Conservation (phyloP, 139 green algal species). For the Micractinium conductrix region DNA sequence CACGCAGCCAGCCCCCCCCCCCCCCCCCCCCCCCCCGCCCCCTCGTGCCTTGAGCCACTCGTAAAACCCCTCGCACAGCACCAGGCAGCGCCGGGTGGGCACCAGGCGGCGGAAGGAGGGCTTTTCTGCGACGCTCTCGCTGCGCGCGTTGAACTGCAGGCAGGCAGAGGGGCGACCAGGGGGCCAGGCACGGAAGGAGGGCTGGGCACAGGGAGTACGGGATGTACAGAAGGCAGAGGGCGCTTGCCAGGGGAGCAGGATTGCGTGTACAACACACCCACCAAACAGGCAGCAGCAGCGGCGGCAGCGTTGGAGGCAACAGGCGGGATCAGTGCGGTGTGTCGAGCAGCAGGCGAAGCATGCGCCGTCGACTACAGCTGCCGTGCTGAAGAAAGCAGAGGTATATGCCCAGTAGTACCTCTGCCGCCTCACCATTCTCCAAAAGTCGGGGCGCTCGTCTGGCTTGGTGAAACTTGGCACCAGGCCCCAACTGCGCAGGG, state of each 20-base stretch:
- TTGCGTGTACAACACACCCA: background rate
- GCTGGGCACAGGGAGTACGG: too few relatives aligned
- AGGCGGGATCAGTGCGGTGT: too few relatives aligned
- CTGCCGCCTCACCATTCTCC: conserved; percentile 65
- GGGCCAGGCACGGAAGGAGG: too few relatives aligned
- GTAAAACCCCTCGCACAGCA: conserved; percentile 84
- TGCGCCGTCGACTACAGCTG: too few relatives aligned
- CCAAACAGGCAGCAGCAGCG: background rate
- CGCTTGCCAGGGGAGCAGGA: background rate
- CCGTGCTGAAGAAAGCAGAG: too few relatives aligned
- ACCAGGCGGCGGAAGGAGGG: conserved; percentile 72
- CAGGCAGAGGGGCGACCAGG: background rate
- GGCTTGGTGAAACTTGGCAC: conserved; percentile 79
- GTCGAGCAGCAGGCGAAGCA: background rate
- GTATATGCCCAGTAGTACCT: too few relatives aligned
- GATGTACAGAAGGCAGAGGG: too few relatives aligned
- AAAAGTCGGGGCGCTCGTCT: conserved; percentile 64
- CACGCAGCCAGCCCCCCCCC: too few relatives aligned
- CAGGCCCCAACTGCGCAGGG: conserved; percentile 76
- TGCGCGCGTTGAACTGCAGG: conserved; percentile 71
- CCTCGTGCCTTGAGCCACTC: conserved; percentile 75
- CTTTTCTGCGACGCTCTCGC: conserved; percentile 70
- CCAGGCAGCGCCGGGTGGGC: conserved; percentile 62
- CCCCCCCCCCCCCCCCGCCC: too few relatives aligned
- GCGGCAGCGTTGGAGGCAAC: too few relatives aligned